Conservation (phyloP, 306 rosid genomes). For the Senna siamea region DNA sequence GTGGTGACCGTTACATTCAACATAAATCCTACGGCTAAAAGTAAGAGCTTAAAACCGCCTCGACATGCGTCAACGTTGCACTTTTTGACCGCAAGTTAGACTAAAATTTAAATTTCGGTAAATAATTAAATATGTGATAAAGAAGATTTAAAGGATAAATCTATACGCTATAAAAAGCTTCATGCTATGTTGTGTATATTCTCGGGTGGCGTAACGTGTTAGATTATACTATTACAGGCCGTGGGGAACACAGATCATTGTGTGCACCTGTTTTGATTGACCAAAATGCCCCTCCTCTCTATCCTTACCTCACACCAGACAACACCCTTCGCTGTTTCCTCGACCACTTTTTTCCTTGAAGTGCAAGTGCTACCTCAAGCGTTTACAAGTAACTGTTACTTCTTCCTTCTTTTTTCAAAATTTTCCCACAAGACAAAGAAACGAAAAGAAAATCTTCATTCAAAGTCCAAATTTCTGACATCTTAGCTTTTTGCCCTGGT, state of each 20-base stretch:
- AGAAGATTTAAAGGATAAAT: too few species aligned
- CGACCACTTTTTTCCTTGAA: constrained; percentile 24
- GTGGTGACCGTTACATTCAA: not conserved
- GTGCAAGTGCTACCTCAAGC: constrained; percentile 42
- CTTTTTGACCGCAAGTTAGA: not conserved
- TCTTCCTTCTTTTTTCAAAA: not conserved
- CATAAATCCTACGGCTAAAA: too few species aligned
- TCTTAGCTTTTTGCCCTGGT: constrained; percentile 9
- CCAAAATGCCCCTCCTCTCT: constrained; percentile 35
- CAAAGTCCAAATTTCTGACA: constrained; percentile 32
- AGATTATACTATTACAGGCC: constrained; percentile 31
- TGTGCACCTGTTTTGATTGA: constrained; percentile 25
- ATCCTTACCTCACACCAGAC: constrained; percentile 19
- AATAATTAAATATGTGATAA: too few species aligned
- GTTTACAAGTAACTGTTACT: constrained; percentile 36
- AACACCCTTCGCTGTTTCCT: not conserved
- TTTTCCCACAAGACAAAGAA: not conserved
- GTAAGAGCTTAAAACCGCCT: not conserved
- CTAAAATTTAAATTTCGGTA: not conserved
- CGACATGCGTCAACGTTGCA: not conserved
- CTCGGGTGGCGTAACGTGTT: constrained; percentile 49
- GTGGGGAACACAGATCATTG: too few species aligned
- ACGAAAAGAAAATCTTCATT: not conserved
- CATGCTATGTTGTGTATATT: constrained; percentile 4
- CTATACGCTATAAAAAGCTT: not conserved